phyloP scores from a whole-genome alignment of 2,329 filamentous ascomycete species.

The Pyrenochaeta sp. region DNA sequence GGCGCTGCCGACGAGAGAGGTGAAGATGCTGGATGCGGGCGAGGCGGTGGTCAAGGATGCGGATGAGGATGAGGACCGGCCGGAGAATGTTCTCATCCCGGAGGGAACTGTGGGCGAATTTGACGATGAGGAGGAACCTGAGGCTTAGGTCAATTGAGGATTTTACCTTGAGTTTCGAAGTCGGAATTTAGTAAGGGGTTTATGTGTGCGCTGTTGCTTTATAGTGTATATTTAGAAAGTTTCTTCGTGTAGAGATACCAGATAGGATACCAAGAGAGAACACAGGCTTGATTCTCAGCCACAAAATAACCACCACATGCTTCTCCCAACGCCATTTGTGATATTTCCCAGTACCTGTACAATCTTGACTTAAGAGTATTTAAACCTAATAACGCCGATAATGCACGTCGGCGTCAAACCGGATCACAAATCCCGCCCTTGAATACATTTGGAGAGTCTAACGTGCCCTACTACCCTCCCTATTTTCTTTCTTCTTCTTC shows the following conservation, averaged over 20 bases:
- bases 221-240: not conserved
- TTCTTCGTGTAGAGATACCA: slow-evolving; percentile 1
- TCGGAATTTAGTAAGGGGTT: not conserved
- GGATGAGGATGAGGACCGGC: slow-evolving; percentile 39
- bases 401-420: not conserved
- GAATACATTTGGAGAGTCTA: not conserved
- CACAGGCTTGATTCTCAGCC: not conserved
- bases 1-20: slow-evolving; percentile 49
- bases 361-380: not conserved
- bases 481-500: slow-evolving; percentile 56
- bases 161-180: slow-evolving; percentile 6
- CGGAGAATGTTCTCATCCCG: slow-evolving; percentile 40
- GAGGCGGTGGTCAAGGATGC: slow-evolving; percentile 41
- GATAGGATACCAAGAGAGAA: not conserved
- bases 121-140: slow-evolving; percentile 15
- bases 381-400: not conserved
- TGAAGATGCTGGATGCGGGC: slow-evolving; percentile 42
- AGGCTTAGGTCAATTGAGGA: slow-evolving; percentile 1
- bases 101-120: slow-evolving; percentile 14
- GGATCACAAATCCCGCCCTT: not conserved
- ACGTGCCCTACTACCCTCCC: slow-evolving; percentile 9
- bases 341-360: not conserved
- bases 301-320: not conserved
- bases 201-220: not conserved
- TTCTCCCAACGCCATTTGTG: not conserved